Percentiles rank a stretch among this genome's conserved stretches.
These are phyloP conservation scores for Phytophthora litchii DNA, from an alignment of 352 stramenopile genomes.

Conservation along the genomic window DNA sequence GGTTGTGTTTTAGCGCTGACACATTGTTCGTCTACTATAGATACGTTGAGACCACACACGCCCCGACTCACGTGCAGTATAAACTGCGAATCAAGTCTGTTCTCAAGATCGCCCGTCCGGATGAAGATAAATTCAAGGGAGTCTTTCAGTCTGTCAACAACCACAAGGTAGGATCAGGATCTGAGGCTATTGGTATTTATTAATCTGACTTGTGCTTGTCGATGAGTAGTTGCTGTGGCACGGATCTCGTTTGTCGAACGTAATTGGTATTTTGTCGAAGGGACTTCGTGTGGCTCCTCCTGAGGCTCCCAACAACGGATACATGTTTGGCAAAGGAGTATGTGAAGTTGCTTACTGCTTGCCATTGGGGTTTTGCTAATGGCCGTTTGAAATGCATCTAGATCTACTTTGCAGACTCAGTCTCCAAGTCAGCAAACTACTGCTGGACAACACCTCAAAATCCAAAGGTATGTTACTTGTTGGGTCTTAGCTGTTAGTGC, in stretches of 20 bases:
- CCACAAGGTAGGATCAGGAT: constrained; percentile 58
- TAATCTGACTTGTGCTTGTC: constrained; percentile 9
- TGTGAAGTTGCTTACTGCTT: constrained; percentile 9
- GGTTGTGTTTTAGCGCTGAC: neutral
- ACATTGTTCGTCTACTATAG: constrained; percentile 12
- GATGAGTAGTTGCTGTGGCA: constrained; percentile 79
- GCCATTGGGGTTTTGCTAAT: neutral
- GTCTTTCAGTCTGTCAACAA: constrained; percentile 62
- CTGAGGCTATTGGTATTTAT: neutral
- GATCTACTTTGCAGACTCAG: constrained; percentile 89
- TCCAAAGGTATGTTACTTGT: constrained; percentile 36
- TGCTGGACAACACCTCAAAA: constrained; percentile 74
- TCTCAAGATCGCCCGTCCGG: constrained; percentile 50
- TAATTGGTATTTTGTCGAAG: constrained; percentile 80
- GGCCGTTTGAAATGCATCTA: constrained; percentile 18
- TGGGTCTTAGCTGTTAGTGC: too few relatives aligned
- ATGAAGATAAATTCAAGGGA: constrained; percentile 49
- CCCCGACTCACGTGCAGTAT: constrained; percentile 68
- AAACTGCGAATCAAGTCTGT: constrained; percentile 65
- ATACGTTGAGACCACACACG: constrained; percentile 71
- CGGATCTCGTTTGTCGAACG: constrained; percentile 78
- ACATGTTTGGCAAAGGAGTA: constrained; percentile 89
- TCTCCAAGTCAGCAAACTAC: constrained; percentile 86
- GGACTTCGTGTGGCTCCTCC: constrained; percentile 82
- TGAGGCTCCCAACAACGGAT: constrained; percentile 79